These are phyloP conservation scores for Xylaria sp. DNA, from an alignment of 2,329 filamentous ascomycete species.

Conservation along the genomic window DNA sequence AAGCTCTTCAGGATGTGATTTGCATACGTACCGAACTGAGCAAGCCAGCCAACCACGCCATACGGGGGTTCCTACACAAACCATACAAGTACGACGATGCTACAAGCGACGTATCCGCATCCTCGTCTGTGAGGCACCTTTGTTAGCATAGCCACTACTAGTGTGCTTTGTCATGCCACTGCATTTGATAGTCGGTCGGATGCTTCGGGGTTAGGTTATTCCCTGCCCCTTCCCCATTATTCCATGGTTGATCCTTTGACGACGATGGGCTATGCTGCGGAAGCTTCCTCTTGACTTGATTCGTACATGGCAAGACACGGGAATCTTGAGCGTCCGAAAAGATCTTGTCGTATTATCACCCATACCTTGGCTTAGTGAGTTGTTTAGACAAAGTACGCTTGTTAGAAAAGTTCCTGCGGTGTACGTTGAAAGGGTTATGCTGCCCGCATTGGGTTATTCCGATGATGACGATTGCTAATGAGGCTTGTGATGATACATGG, in stretches of 20 bases:
- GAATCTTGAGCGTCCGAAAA: not conserved
- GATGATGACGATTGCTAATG: not conserved
- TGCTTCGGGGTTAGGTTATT: not conserved
- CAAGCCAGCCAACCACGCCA: not conserved
- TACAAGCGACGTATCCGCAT: not conserved
- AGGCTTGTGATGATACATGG: not conserved
- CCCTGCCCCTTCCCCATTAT: not conserved
- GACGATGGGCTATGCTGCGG: not conserved
- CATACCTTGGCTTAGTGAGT: not conserved
- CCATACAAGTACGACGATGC: not conserved
- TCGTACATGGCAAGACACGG: not conserved
- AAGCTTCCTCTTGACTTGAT: not conserved
- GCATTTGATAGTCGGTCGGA: not conserved
- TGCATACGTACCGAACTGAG: not conserved
- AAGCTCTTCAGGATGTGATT: not conserved
- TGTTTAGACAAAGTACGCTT: not conserved
- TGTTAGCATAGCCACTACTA: conserved; percentile 29
- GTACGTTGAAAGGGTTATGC: conserved; percentile 4
- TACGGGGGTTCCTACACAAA: not conserved
- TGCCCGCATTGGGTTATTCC: conserved; percentile 6
- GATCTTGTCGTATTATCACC: not conserved
- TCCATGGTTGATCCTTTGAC: not conserved
- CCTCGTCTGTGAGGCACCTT: not conserved
- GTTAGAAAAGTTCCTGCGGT: not conserved
- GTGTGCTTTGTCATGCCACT: conserved; percentile 3